A percentile compares a stretch with the other conserved stretches of the same genome.
These are phyloP conservation scores for Paracoccidioides brasiliensis DNA, from an alignment of 2,329 filamentous ascomycete genomes.

Conservation along the genomic window DNA sequence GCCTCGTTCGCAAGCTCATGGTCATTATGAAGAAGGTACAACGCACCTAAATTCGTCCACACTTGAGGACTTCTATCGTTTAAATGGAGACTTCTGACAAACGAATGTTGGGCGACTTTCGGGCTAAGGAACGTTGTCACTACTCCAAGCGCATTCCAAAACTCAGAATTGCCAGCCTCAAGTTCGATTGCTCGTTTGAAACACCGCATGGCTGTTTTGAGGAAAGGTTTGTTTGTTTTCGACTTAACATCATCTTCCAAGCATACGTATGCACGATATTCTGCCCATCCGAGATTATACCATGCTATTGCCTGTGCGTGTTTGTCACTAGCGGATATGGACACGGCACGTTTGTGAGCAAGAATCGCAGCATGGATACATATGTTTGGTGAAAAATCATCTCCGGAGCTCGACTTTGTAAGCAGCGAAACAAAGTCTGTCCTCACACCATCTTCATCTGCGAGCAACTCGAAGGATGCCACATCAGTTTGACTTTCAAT, in stretches of 20 bases:
- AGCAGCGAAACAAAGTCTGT: constrained; percentile 25
- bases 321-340: constrained; percentile 56
- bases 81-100: constrained; percentile 81
- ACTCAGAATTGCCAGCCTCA: constrained; percentile 85
- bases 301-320: constrained; percentile 92
- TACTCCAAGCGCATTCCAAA: constrained; percentile 93
- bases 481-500: constrained; percentile 39
- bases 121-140: constrained; percentile 78
- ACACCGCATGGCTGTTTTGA: constrained; percentile 70
- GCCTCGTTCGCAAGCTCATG: constrained; percentile 74
- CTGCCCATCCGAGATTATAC: constrained; percentile 93
- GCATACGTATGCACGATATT: constrained; percentile 65
- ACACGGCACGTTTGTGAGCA: constrained; percentile 74
- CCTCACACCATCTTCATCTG: constrained; percentile 55
- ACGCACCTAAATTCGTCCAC: constrained; percentile 82
- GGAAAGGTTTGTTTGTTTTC: constrained; percentile 44
- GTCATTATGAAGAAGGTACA: constrained; percentile 78
- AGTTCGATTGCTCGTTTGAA: constrained; percentile 95
- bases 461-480: constrained; percentile 48
- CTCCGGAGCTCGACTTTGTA: constrained; percentile 19
- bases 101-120: constrained; percentile 80
- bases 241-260: constrained; percentile 43
- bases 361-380: constrained; percentile 63
- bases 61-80: constrained; percentile 74
- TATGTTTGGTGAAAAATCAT: constrained; percentile 31